These are phyloP conservation scores for Pleurotus platypus DNA, from an alignment of 768 basidiomycete genomes.

Conservation along the genomic window DNA sequence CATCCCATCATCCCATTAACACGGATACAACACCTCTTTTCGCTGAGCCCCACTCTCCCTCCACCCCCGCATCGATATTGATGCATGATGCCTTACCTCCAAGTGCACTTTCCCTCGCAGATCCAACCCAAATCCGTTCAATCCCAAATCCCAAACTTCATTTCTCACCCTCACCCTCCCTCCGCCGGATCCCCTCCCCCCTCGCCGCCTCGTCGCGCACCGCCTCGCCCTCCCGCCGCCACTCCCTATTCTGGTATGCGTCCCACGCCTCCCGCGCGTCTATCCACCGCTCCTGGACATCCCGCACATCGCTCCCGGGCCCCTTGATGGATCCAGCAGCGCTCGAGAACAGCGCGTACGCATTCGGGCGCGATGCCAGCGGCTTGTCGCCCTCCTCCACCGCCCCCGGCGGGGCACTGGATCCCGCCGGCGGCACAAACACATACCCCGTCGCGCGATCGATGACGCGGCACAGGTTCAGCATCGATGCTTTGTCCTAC, in stretches of 20 bases:
- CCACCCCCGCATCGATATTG: too few relatives aligned
- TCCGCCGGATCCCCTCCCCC: background rate
- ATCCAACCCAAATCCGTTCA: too few relatives aligned
- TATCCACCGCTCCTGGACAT: conserved; percentile 94
- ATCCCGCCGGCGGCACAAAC: conserved; percentile 58
- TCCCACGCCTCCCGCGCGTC: conserved; percentile 82
- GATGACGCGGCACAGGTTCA: conserved; percentile 76
- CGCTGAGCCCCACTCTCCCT: too few relatives aligned
- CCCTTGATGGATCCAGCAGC: conserved; percentile 55
- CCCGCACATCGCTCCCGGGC: conserved; percentile 51
- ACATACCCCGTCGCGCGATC: conserved; percentile 93
- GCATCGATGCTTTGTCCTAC: conserved; percentile 94
- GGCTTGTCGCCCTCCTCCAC: conserved; percentile 11
- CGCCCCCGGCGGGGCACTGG: conserved; percentile 12
- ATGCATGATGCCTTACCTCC: too few relatives aligned
- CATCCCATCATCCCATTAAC: too few relatives aligned
- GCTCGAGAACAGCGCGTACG: conserved; percentile 62
- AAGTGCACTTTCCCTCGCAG: too few relatives aligned
- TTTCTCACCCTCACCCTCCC: background rate
- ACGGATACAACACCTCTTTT: too few relatives aligned
- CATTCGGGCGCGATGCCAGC: conserved; percentile 49
- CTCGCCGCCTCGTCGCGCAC: conserved; percentile 29
- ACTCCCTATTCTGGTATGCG: conserved; percentile 71
- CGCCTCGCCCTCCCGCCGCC: conserved; percentile 71
- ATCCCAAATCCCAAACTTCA: too few relatives aligned